Conservation (phyloP, 257 asterid species). For the Nyctanthes arbortristis region DNA sequence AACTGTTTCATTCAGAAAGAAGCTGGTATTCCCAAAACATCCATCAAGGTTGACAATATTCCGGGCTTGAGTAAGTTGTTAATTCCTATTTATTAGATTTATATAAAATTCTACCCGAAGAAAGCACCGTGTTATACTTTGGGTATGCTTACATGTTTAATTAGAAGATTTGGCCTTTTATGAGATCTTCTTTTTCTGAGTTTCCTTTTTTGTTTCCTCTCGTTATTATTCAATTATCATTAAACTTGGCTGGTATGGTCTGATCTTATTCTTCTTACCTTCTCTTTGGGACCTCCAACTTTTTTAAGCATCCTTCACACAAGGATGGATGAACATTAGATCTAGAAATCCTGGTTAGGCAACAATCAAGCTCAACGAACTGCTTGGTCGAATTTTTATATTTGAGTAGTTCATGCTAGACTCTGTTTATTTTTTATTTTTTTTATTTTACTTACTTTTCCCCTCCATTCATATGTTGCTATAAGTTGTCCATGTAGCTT, state of each 20-base stretch:
- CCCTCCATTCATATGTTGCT: constrained; percentile 3
- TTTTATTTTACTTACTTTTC: too few relatives aligned
- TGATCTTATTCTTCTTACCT: not conserved
- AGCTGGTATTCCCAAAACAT: constrained; percentile 86
- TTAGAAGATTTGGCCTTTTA: not conserved
- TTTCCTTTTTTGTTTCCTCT: not conserved
- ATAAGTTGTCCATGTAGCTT: constrained; percentile 15
- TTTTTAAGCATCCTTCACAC: not conserved
- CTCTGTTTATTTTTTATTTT: not conserved
- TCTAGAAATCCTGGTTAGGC: not conserved
- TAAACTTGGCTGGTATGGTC: not conserved
- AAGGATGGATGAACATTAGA: not conserved
- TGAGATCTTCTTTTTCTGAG: not conserved
- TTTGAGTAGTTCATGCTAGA: constrained; percentile 4
- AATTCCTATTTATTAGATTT: constrained; percentile 7
- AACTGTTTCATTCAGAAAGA: constrained; percentile 68
- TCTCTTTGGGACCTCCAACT: constrained; percentile 6
- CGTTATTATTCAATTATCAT: not conserved
- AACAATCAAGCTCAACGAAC: constrained; percentile 7
- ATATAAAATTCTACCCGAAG: not conserved
- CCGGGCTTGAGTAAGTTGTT: constrained; percentile 89
- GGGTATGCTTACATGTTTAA: not conserved
- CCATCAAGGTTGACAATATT: constrained; percentile 83
- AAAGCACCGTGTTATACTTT: not conserved
- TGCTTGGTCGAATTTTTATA: constrained; percentile 2